Conservation (phyloP, 225 moss, liverwort and hornwort genomes). For the Straminergon stramineum region DNA sequence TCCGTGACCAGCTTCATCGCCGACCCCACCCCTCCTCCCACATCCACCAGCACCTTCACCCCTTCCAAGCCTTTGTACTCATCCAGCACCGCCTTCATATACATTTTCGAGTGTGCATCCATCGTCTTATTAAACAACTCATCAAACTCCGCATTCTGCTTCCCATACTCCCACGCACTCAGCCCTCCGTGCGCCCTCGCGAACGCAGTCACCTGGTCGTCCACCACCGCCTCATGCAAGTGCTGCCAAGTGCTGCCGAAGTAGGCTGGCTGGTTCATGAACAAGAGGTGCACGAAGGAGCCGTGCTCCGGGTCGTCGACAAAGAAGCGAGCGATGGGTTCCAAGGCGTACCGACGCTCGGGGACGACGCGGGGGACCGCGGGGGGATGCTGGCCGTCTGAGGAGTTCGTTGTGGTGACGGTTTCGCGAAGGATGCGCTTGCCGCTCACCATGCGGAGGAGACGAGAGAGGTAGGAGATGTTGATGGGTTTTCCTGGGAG, state of each 20-base stretch:
- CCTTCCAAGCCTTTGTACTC: conserved; percentile 5
- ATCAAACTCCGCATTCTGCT: not conserved
- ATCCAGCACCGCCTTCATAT: conserved; percentile 10
- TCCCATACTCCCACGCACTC: not conserved
- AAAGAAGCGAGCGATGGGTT: conserved; percentile 2
- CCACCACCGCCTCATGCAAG: conserved; percentile 8
- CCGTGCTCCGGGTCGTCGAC: conserved; percentile 13
- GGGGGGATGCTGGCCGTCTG: not conserved
- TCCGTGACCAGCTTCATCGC: not conserved
- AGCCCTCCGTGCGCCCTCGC: not conserved
- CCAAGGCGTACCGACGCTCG: conserved; percentile 5
- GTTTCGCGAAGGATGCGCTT: not conserved
- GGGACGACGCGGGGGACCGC: not conserved
- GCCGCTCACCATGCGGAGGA: not conserved
- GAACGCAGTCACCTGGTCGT: not conserved
- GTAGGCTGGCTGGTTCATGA: not conserved
- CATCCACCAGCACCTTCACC: conserved; percentile 27
- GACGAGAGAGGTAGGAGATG: not conserved
- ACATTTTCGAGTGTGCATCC: not conserved
- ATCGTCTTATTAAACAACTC: conserved; percentile 6
- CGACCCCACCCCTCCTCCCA: conserved; percentile 11
- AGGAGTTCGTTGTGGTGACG: not conserved
- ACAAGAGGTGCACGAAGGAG: not conserved
- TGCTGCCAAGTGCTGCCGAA: not conserved
- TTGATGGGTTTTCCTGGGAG: not conserved